Conservation (phyloP, 192 early-diverging fungal genomes). For the Podila horticola region DNA sequence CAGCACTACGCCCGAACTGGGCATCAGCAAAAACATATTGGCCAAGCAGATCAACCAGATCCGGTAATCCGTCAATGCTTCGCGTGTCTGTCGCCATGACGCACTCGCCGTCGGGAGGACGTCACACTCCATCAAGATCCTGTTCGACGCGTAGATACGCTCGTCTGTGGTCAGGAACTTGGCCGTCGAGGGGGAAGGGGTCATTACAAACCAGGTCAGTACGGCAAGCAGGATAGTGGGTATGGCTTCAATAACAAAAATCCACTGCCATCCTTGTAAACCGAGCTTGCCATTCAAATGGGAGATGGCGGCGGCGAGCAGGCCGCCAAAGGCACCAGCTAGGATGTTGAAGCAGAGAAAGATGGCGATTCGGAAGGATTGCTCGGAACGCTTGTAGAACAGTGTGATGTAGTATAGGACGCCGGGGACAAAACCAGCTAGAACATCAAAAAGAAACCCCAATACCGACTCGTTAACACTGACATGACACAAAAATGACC, state of each 20-base stretch:
- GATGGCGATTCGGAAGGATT: conserved; percentile 70
- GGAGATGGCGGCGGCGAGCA: conserved; percentile 74
- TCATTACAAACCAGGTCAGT: conserved; percentile 61
- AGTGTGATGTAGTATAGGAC: conserved; percentile 76
- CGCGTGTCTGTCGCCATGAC: conserved; percentile 37
- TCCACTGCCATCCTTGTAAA: conserved; percentile 73
- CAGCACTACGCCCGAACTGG: conserved; percentile 32
- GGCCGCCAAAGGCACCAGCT: conserved; percentile 81
- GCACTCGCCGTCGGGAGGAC: conserved; percentile 17
- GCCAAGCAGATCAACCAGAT: conserved; percentile 30
- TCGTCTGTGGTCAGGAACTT: conserved; percentile 46
- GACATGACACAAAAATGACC: conserved; percentile 19
- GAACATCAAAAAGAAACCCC: conserved; percentile 55
- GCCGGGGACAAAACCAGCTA: conserved; percentile 80
- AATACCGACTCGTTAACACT: too few relatives aligned
- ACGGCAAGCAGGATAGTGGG: conserved; percentile 70
- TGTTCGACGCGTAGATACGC: conserved; percentile 48
- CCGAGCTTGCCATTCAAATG: conserved; percentile 60
- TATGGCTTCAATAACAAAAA: conserved; percentile 78
- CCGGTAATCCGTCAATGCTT: conserved; percentile 50
- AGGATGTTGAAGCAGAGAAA: conserved; percentile 77
- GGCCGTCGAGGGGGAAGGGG: conserved; percentile 60
- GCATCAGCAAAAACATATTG: background rate
- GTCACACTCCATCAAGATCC: conserved; percentile 31
- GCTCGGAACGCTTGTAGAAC: conserved; percentile 76